Percentiles rank a stretch among this genome's conserved stretches.
Evolutionary conservation across 257 asterid species (phyloP).

Genomic region (Perilla frutescens): DNA sequence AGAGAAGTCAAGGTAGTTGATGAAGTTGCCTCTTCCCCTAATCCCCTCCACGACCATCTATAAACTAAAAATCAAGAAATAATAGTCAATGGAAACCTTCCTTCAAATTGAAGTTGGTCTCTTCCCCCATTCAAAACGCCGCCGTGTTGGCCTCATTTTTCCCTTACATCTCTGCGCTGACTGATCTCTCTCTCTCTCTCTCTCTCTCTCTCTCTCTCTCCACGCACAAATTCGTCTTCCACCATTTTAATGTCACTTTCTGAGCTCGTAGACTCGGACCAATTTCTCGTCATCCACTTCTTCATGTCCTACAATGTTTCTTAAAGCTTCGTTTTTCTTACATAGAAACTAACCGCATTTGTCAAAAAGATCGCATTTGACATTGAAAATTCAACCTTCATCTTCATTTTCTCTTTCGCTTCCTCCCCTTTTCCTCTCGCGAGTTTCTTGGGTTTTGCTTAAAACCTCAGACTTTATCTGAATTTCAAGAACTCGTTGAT

Average conservation of each 20-base stretch:
- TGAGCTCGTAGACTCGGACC: constrained; percentile 32
- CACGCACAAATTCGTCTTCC: background rate
- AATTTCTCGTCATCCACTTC: constrained; percentile 15
- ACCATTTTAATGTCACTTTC: constrained; percentile 32
- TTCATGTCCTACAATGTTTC: background rate
- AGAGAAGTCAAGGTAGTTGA: constrained; percentile 13
- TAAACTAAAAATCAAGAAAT: background rate
- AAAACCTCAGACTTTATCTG: constrained; percentile 22
- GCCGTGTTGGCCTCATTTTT: constrained; percentile 30
- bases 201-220: background rate
- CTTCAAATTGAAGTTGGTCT: constrained; percentile 15
- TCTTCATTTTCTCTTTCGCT: constrained; percentile 38
- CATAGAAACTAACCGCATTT: background rate
- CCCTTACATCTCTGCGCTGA: constrained; percentile 36
- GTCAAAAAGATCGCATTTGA: background rate
- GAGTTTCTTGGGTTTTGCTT: constrained; percentile 40
- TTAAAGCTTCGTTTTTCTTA: background rate
- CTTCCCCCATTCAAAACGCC: constrained; percentile 35
- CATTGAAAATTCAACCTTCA: constrained; percentile 32
- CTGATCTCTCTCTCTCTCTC: constrained; percentile 19
- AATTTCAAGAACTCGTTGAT: constrained; percentile 28
- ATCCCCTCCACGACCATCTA: background rate
- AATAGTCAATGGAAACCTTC: constrained; percentile 20
- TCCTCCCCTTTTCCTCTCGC: constrained; percentile 24
- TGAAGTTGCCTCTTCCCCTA: constrained; percentile 18